Base-by-base conservation (phyloP, 2,329 filamentous ascomycete species). In the Paraphaeosphaeria sporulosa region DNA sequence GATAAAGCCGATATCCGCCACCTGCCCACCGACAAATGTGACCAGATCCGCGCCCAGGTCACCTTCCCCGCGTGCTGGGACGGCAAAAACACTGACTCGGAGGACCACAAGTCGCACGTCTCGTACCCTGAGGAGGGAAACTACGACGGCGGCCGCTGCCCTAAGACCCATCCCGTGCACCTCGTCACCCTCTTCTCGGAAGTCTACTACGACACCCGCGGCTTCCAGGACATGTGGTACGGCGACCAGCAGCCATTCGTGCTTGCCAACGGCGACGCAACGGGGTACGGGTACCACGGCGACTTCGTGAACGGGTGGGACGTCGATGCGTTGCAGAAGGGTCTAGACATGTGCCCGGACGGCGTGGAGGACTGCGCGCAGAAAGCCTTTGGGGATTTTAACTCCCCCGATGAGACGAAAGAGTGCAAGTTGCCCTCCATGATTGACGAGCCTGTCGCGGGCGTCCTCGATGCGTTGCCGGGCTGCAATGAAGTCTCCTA, bases 61-160 rank as follows among this genome's bases (percentile, higher is more conserved):
- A 87, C 93, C 64, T 90, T 92, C 79, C 90, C 90, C 6, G 89
- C 87, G 6, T 92, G 90, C 82, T 92, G 90, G 84, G 85, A 92
- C 76, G 89, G 89, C 32, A 76, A 79, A 47, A 74, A 83, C 44
- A 81, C 84, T 49, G 87, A 85, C 58, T 80, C 89, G 43, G 78
- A 82, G 34, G 82, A 89, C 78, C 87, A 87, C 80, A 81, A 84
- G 71, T 90, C 58, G 83, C 80, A 84, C 81, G 89, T 89, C 83
- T 83, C 80, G 23, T 92, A 86, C 71, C 90, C 89, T 1, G 67
- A 67, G 17, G 72, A 55, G 4, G 59, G 73, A 3, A 73, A 78
- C 32, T 82, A 77, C 66, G 71, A 86, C 65, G 79, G 81, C 61
- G 85, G 84, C 58, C 82, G 83, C 68, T 88, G 86, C 65, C 85